A percentile compares a stretch with the other conserved stretches of the same genome.
Conservation (phyloP, 2,329 filamentous ascomycete species). For the Penicillium verrucosum region DNA sequence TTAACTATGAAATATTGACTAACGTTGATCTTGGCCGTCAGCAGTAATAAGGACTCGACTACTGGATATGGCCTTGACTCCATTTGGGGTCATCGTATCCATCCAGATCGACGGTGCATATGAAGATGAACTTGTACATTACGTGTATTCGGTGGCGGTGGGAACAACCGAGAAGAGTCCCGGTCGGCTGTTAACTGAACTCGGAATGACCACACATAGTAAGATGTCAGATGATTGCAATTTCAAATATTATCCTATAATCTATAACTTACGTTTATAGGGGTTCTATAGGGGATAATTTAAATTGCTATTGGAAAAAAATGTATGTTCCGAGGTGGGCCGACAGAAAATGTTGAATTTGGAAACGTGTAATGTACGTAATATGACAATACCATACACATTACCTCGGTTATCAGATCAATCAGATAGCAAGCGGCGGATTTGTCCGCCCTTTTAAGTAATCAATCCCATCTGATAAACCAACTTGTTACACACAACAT, state of each 20-base stretch:
- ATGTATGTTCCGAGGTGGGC: background rate
- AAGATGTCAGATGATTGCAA: background rate
- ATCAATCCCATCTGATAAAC: constrained; percentile 10
- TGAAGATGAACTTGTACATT: background rate
- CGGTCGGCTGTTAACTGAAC: background rate
- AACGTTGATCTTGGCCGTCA: background rate
- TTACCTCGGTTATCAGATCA: constrained; percentile 13
- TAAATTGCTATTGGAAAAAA: background rate
- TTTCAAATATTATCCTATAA: background rate
- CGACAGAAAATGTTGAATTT: background rate
- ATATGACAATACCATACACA: background rate
- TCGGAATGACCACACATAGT: too few species aligned
- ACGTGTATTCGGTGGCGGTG: background rate
- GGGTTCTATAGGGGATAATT: background rate
- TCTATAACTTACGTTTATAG: background rate
- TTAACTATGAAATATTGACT: background rate
- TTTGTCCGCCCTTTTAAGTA: background rate
- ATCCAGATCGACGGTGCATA: constrained; percentile 23
- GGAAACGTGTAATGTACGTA: background rate
- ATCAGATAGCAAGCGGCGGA: constrained; percentile 6
- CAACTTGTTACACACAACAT: background rate
- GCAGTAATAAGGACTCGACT: constrained; percentile 7
- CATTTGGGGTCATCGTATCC: constrained; percentile 12
- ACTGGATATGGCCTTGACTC: constrained; percentile 11
- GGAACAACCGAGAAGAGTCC: constrained; percentile 1